Evolutionary conservation across 2,329 filamentous ascomycete genomes (phyloP).

Genomic region (Niveomyces coronatus): DNA sequence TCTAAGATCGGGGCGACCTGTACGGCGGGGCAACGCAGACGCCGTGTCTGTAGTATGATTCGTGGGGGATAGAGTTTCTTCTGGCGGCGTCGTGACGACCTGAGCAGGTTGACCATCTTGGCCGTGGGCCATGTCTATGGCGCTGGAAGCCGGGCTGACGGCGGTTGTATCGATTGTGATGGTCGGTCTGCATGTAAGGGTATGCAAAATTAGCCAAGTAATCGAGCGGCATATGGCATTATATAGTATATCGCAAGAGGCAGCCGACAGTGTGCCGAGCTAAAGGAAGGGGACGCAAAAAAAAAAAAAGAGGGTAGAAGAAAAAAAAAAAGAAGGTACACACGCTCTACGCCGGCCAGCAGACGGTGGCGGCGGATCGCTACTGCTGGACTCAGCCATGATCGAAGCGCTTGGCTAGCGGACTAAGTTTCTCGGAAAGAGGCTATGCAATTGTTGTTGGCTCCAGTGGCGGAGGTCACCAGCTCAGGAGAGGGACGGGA

Average conservation of each 20-base stretch:
- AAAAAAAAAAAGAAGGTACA: constrained; percentile 19
- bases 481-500: background rate
- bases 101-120: constrained; percentile 12
- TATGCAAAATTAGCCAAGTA: background rate
- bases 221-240: background rate
- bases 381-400: constrained; percentile 16
- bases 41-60: constrained; percentile 23
- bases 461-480: constrained; percentile 5
- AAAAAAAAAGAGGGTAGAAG: no score
- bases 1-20: constrained; percentile 33
- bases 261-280: constrained; percentile 3
- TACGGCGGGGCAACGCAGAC: constrained; percentile 17
- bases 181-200: constrained; percentile 31
- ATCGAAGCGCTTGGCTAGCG: constrained; percentile 1
- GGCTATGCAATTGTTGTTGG: constrained; percentile 6
- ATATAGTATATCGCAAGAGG: background rate
- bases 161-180: constrained; percentile 45
- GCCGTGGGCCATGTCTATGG: constrained; percentile 21
- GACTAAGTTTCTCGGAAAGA: constrained; percentile 3
- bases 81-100: constrained; percentile 25
- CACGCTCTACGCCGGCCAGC: constrained; percentile 28
- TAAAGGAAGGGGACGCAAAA: no score
- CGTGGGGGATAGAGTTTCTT: constrained; percentile 31
- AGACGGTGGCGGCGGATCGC: constrained; percentile 13
- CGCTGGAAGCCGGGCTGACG: constrained; percentile 19